Percentiles rank a stretch among this genome's conserved stretches.
Conservation (phyloP, 768 basidiomycete genomes). For the Psilocybe tampanensis region DNA sequence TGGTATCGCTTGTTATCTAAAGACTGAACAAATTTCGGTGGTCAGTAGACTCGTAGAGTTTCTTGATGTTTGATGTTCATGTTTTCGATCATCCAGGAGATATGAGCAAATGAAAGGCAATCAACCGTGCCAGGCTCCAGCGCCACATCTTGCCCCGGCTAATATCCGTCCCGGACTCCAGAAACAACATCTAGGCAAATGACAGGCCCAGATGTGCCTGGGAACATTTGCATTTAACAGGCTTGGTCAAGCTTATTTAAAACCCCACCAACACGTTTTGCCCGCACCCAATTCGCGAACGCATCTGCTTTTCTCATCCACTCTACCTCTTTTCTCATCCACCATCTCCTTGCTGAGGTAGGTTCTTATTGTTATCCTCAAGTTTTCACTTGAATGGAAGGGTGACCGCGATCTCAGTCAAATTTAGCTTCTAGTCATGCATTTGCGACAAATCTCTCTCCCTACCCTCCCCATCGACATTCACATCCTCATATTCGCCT, state of each 20-base stretch:
- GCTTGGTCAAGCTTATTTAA: not conserved
- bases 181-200: not conserved
- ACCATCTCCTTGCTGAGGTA: no score
- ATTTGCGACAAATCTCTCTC: not conserved
- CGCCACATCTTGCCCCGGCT: not conserved
- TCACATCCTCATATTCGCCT: not conserved
- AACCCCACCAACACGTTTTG: not conserved
- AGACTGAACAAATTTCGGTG: not conserved
- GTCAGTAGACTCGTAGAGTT: no score
- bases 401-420: not conserved
- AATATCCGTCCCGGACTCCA: not conserved
- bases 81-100: not conserved
- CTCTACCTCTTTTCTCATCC: not conserved
- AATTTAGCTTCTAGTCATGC: not conserved
- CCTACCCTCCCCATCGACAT: slow-evolving; percentile 7
- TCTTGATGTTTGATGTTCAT: not conserved
- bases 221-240: not conserved
- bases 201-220: not conserved
- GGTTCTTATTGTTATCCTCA: not conserved
- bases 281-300: not conserved
- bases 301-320: not conserved
- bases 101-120: no score
- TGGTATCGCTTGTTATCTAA: not conserved
- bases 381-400: not conserved
- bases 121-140: no score